phyloP scores from a whole-genome alignment of 805 yeast species.

The Kodamaea leandrae region DNA sequence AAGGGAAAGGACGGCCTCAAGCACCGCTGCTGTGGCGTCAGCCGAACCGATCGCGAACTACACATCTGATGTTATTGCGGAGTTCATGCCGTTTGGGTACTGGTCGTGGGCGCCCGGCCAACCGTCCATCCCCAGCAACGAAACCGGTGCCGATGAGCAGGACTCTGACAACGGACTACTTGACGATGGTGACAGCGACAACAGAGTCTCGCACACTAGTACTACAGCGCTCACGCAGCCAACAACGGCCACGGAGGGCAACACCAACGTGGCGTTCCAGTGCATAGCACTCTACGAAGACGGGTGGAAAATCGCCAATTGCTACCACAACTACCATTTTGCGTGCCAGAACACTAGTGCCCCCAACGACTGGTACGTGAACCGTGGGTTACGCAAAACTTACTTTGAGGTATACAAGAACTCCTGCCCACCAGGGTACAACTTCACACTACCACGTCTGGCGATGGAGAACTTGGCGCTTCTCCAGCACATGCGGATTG shows the following conservation, averaged over 20 bases:
- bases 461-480: constrained; percentile 32
- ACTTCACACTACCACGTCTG: constrained; percentile 35
- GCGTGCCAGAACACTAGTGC: constrained; percentile 52
- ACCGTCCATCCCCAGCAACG: constrained; percentile 47
- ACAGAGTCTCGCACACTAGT: not conserved
- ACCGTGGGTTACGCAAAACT: constrained; percentile 8
- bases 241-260: not conserved
- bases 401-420: constrained; percentile 46
- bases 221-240: not conserved
- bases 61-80: constrained; percentile 16
- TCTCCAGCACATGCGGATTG: constrained; percentile 24
- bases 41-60: not conserved
- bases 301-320: constrained; percentile 69
- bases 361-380: constrained; percentile 16
- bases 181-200: no score
- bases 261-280: constrained; percentile 28
- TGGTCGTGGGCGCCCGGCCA: constrained; percentile 78
- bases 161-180: not conserved
- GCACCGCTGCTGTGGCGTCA: not conserved
- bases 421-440: constrained; percentile 35
- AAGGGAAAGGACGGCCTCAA: not conserved
- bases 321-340: constrained; percentile 51
- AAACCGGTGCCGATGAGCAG: not conserved
- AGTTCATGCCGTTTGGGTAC: constrained; percentile 28
- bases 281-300: constrained; percentile 39